phyloP scores from a whole-genome alignment of 2,329 filamentous ascomycete species.

The Mariannaea elegans region DNA sequence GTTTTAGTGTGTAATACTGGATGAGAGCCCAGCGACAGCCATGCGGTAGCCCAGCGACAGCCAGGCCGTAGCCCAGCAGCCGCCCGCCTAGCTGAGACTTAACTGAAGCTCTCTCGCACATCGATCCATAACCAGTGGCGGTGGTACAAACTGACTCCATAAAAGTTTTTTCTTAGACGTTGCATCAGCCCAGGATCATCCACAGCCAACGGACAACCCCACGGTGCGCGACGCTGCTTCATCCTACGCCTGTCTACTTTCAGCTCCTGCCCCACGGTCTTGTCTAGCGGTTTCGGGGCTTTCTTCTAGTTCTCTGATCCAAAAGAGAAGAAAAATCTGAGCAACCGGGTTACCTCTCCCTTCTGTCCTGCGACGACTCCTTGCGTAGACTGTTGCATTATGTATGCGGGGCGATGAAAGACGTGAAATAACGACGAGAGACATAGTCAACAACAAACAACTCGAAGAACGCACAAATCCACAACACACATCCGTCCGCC shows the following conservation, averaged over 20 bases:
- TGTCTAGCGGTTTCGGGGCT: conserved; percentile 14
- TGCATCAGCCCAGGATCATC: conserved; percentile 23
- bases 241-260: neutral
- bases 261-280: neutral
- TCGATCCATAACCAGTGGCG: neutral
- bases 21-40: neutral
- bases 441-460: no score
- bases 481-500: neutral
- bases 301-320: conserved; percentile 2
- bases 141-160: neutral
- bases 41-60: neutral
- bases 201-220: conserved; percentile 42
- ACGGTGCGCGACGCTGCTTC: conserved; percentile 27
- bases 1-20: neutral
- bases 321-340: neutral
- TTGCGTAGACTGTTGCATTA: neutral
- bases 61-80: neutral
- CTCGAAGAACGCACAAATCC: neutral
- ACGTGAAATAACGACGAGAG: neutral
- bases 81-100: neutral
- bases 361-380: neutral
- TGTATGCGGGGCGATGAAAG: conserved; percentile 9
- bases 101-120: neutral
- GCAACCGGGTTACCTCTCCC: neutral
- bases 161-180: neutral